Conservation (phyloP, 2,329 filamentous ascomycete species). For the Penicillium occitanis region DNA sequence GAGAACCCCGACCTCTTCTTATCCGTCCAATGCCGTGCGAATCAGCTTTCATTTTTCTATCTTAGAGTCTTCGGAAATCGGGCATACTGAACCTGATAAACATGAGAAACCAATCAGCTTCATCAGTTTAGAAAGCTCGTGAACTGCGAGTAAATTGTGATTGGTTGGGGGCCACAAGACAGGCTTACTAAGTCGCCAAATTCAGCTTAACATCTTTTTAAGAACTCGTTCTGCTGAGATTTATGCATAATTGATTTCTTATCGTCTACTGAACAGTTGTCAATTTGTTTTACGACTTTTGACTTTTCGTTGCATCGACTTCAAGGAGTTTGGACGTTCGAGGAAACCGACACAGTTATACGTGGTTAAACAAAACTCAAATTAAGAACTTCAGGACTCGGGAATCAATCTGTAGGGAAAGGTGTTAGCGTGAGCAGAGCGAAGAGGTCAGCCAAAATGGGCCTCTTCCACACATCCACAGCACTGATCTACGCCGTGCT, state of each 20-base stretch:
- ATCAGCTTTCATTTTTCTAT: not conserved
- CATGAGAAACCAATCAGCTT: not conserved
- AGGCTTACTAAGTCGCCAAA: not conserved
- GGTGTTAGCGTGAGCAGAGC: not conserved
- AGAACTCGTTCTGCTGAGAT: not conserved
- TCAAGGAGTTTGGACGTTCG: not conserved
- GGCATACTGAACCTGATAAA: not conserved
- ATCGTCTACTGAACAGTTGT: not conserved
- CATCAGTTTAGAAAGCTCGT: not conserved
- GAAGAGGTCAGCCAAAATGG: not conserved
- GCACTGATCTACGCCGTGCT: constrained; percentile 8
- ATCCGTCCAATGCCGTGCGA: not conserved
- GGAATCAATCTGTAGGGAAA: not conserved
- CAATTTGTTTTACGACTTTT: not conserved
- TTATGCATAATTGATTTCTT: not conserved
- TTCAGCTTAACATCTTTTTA: not conserved
- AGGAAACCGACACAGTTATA: no score
- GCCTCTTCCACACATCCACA: not conserved
- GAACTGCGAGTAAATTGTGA: not conserved
- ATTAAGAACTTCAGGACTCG: not conserved
- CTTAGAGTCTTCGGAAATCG: not conserved
- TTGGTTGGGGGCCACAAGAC: constrained; percentile 2
- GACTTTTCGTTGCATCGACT: not conserved
- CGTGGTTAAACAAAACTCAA: not conserved
- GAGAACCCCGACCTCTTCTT: not conserved